Evolutionary conservation across 176 grass and related monocot genomes (phyloP).

Genomic region (Lolium multiflorum): DNA sequence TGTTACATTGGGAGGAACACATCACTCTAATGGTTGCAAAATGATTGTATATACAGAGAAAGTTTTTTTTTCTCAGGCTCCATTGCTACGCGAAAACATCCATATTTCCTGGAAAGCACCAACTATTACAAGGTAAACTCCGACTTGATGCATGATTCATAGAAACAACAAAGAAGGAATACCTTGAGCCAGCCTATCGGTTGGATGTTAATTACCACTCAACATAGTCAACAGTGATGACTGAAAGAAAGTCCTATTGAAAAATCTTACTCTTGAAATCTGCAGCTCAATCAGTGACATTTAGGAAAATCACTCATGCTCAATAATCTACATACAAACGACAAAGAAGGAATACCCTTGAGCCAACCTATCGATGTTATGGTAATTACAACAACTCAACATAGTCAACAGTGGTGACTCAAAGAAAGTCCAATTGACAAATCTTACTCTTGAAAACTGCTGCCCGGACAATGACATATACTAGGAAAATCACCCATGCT

Average conservation of each 20-base stretch:
- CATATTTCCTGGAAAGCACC: background rate
- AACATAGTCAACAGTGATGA: background rate
- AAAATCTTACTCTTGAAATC: background rate
- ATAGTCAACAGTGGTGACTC: background rate
- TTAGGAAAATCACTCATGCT: too few species aligned
- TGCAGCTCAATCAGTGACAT: background rate
- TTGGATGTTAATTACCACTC: background rate
- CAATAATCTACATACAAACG: background rate
- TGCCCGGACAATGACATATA: too few species aligned
- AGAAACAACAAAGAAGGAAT: background rate
- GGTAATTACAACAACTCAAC: background rate
- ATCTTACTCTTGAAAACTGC: background rate
- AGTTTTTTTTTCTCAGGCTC: background rate
- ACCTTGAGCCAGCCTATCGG: background rate
- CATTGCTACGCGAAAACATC: background rate
- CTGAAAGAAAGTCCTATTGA: background rate
- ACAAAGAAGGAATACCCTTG: background rate
- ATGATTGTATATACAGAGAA: background rate
- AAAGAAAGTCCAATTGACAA: background rate
- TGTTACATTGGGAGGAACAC: background rate
- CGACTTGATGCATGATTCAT: background rate
- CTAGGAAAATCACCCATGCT: background rate
- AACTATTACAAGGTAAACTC: background rate
- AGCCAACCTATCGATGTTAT: background rate
- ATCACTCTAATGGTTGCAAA: background rate